Conservation (phyloP, 2,329 filamentous ascomycete genomes). For the Fusarium chaquense region DNA sequence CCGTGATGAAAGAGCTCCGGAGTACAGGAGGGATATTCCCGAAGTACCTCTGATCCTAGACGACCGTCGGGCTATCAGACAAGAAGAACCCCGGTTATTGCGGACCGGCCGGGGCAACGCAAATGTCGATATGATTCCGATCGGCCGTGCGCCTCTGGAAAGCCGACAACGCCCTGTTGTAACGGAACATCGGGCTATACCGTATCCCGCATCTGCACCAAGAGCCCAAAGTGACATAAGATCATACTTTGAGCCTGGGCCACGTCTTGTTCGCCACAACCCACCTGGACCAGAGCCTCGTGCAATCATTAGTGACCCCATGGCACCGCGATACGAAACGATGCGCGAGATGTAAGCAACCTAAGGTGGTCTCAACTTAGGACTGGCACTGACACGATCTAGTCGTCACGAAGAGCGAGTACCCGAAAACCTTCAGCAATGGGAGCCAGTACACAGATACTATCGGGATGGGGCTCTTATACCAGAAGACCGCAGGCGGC, state of each 20-base stretch:
- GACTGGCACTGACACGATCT: constrained; percentile 26
- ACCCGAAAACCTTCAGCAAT: constrained; percentile 12
- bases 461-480: constrained; percentile 28
- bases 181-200: constrained; percentile 22
- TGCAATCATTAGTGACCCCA: constrained; percentile 20
- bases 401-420: constrained; percentile 33
- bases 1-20: constrained; percentile 27
- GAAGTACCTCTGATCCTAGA: constrained; percentile 28
- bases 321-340: constrained; percentile 30
- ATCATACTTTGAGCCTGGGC: constrained; percentile 19
- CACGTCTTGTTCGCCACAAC: constrained; percentile 18
- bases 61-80: constrained; percentile 38
- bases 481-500: constrained; percentile 29
- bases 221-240: constrained; percentile 13
- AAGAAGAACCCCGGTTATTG: constrained; percentile 37
- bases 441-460: constrained; percentile 34
- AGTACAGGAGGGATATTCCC: constrained; percentile 26
- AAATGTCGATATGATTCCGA: constrained; percentile 39
- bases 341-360: constrained; percentile 46
- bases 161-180: constrained; percentile 17
- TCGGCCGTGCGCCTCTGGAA: constrained; percentile 23
- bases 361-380: background rate
- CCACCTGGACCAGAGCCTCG: constrained; percentile 27
- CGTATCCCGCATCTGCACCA: constrained; percentile 10
- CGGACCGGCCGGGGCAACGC: constrained; percentile 35